A percentile compares a stretch with the other conserved stretches of the same genome.
phyloP scores from a whole-genome alignment of 2,329 filamentous ascomycete species.

The Blastomyces gilchristii region DNA sequence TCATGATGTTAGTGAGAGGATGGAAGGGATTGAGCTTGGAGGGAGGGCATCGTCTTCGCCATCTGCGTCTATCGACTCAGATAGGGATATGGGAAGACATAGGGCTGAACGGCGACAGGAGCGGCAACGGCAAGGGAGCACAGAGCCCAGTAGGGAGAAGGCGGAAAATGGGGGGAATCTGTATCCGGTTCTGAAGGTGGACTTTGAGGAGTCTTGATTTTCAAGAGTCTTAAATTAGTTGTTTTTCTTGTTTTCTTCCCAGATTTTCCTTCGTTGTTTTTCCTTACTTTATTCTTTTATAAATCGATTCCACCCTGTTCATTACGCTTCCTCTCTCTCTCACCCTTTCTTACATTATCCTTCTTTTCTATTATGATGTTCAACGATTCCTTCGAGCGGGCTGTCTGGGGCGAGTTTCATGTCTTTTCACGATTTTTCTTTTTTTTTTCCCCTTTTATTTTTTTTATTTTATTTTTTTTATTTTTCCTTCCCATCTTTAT shows the following conservation, averaged over 20 bases:
- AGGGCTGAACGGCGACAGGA: slow-evolving; percentile 11
- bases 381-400: no score
- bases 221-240: not conserved
- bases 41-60: not conserved
- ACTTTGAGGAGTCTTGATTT: slow-evolving; percentile 14
- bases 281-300: not conserved
- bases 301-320: not conserved
- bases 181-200: slow-evolving; percentile 20
- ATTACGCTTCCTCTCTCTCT: not conserved
- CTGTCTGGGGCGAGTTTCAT: no score
- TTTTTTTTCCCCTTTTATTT: no score
- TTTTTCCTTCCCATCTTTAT: no score
- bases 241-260: slow-evolving; percentile 16
- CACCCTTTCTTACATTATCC: not conserved
- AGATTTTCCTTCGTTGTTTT: slow-evolving; percentile 4
- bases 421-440: no score
- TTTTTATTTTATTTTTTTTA: no score
- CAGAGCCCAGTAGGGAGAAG: slow-evolving; percentile 12
- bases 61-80: not conserved
- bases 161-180: slow-evolving; percentile 13
- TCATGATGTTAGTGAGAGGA: slow-evolving; percentile 4
- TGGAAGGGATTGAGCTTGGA: slow-evolving; percentile 6
- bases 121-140: slow-evolving; percentile 3
- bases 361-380: not conserved
- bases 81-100: not conserved